Conservation (phyloP, 192 early-diverging fungal genomes). For the Coemansia sp. region DNA sequence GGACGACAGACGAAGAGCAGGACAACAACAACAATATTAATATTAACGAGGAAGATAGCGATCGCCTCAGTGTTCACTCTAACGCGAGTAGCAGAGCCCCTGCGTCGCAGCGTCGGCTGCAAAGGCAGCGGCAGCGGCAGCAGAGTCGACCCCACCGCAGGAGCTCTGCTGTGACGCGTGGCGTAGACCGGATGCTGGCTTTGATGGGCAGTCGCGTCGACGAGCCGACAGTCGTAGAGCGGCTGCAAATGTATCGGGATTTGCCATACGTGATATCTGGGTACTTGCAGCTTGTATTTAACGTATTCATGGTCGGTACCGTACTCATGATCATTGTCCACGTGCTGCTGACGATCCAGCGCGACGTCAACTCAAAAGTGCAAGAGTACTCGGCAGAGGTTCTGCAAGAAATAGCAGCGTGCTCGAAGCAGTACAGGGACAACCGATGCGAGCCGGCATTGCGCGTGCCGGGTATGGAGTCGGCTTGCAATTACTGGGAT, state of each 20-base stretch:
- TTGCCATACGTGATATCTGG: constrained; percentile 50
- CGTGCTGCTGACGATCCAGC: constrained; percentile 68
- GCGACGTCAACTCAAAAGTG: constrained; percentile 69
- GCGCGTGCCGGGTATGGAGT: constrained; percentile 62
- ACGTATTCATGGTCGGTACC: constrained; percentile 59
- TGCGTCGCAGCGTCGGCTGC: background rate
- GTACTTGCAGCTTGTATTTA: constrained; percentile 75
- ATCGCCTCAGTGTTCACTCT: background rate
- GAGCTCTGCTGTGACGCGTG: constrained; percentile 16
- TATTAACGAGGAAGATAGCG: background rate
- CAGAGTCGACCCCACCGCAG: background rate
- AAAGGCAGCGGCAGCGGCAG: constrained; percentile 11
- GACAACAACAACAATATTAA: no score
- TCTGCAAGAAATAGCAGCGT: constrained; percentile 60
- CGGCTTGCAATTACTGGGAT: constrained; percentile 62
- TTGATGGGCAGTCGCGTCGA: constrained; percentile 42
- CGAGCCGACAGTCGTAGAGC: constrained; percentile 28
- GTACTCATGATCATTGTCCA: constrained; percentile 65
- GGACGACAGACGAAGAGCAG: constrained; percentile 13
- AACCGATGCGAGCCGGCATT: constrained; percentile 60
- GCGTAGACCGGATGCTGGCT: constrained; percentile 41
- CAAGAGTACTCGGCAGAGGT: constrained; percentile 64
- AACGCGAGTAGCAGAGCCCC: background rate
- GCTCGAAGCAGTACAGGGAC: constrained; percentile 61
- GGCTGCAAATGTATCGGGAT: constrained; percentile 52